Evolutionary conservation across 257 asterid genomes (phyloP), one percentile per base, ranked within the genome.

Genomic region (Datura wrightii): DNA sequence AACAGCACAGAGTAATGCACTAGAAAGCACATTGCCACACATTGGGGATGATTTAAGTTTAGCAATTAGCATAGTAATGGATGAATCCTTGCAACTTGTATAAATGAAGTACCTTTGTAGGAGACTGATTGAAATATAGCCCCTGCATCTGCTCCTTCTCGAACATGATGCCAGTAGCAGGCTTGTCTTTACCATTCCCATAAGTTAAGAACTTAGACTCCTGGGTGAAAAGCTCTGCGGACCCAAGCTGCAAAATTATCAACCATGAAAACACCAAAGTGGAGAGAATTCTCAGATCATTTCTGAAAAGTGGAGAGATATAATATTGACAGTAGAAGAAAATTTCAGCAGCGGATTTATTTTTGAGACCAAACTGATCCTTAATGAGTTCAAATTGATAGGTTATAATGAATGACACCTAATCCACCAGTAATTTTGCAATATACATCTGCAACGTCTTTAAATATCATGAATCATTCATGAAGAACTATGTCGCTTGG

Each of bases 81-180:
- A 69, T 19, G 81, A 74, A 9, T 24, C 60, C 60, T 48, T 48
- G 81, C 63, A 34, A 78, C 62, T 52, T 78, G 63, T 8, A 76
- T 78, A 52, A 52, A 78, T 9, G 31, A 52, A 63, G 81, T 91
- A 95, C 99, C 99, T 97, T 97, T 6, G 97, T 6, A 41, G 97
- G 93, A 84, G 99, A 95, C 79, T 95, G 98, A 85, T 95, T 97
- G 92, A 97, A 97, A 88, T 94, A 95, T 85, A 97, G 84, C n/a
- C 98, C 99, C 34, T 89, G 92, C 90, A 97, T 88, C 86, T 93
- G 98, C 90, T 91, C 95, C 87, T 97, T 95, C 91, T 94, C 97
- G 70, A 94, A 95, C 97, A 92, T 92, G 89, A 97, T 91, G 83
- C 95, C 97, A 10, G 99, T 97, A n/a, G 98, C 96, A 85, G 98